phyloP scores from a whole-genome alignment of 345 rosid genomes.

The Citropsis articulata region DNA sequence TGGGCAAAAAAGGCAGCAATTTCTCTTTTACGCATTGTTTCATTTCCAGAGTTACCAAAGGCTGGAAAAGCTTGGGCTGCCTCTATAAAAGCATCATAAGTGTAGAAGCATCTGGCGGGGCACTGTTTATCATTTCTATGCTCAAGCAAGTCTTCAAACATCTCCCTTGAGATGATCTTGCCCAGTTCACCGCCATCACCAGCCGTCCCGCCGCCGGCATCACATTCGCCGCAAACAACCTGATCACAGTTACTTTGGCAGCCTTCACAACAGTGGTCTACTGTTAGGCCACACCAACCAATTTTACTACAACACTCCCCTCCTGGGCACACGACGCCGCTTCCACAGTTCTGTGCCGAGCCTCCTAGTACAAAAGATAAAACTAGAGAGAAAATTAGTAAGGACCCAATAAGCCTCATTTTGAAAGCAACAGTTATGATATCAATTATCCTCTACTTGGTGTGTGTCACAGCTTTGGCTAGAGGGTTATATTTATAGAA shows the following conservation, averaged over 20 bases:
- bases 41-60: slow-evolving; percentile 42
- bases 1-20: slow-evolving; percentile 67
- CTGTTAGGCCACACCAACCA: slow-evolving; percentile 53
- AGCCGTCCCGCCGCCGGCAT: slow-evolving; percentile 28
- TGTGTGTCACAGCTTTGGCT: background rate
- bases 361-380: background rate
- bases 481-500: background rate
- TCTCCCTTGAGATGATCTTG: slow-evolving; percentile 32
- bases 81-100: slow-evolving; percentile 52
- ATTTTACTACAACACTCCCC: slow-evolving; percentile 43
- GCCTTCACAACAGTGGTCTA: slow-evolving; percentile 36
- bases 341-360: slow-evolving; percentile 53
- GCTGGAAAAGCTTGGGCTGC: slow-evolving; percentile 48
- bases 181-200: slow-evolving; percentile 14
- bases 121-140: slow-evolving; percentile 46
- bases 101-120: slow-evolving; percentile 54
- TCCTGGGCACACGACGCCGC: slow-evolving; percentile 46
- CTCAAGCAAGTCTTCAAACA: slow-evolving; percentile 41
- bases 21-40: slow-evolving; percentile 36
- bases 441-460: background rate
- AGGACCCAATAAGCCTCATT: slow-evolving; percentile 1
- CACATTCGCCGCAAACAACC: slow-evolving; percentile 12
- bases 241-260: slow-evolving; percentile 58
- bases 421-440: background rate
- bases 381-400: slow-evolving; percentile 15